Evolutionary conservation across 78 protist species (phyloP), one percentile per base, ranked within the genome.

Genomic region (slime mould (Dictyostelium discoideum)): DNA sequence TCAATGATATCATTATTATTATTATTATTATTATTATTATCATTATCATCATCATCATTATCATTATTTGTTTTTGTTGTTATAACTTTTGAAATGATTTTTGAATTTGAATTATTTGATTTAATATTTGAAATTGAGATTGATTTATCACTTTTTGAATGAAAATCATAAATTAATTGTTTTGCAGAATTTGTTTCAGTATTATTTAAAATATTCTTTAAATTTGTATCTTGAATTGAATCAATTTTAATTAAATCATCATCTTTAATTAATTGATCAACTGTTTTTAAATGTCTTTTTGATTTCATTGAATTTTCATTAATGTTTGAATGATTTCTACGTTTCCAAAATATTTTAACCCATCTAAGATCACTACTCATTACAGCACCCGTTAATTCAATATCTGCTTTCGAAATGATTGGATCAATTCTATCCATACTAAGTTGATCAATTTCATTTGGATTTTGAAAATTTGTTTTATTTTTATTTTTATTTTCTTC

Each of bases 331-430:
- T 44, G 81, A n/a, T 76, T 76, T 32, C 80, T 84, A 20, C 94
- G 57, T 26, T 42, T 69, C 94, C 94, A 89, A 67, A 40, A 89
- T 67, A 89, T 63, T 32, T 89, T 89, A 5, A 81, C 86, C 94
- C 94, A 89, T 42, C 87, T 73, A 10, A 89, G 29, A 80, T 89
- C 94, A 67, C 82, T 80, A 3, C 86, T 79, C 77, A 89, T 60
- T 54, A 9, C 24, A 0, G 87, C 87, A 10, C 37, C 46, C 0
- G 94, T 80, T 39, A 89, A 48, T 32, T 26, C 72, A 2, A 89
- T 89, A 76, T 81, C 44, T 40, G 87, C 85, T 18, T 46, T 78
- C 5, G 86, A 39, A 0, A 89, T 26, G 3, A 89, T 39, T 22
- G 87, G 86, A 32, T 89, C 94, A 7, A 46, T 16, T 42, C 50